A percentile compares a stretch with the other conserved stretches of the same genome.
Conservation (phyloP, 306 rosid genomes). For the Cicer chorassanicum region DNA sequence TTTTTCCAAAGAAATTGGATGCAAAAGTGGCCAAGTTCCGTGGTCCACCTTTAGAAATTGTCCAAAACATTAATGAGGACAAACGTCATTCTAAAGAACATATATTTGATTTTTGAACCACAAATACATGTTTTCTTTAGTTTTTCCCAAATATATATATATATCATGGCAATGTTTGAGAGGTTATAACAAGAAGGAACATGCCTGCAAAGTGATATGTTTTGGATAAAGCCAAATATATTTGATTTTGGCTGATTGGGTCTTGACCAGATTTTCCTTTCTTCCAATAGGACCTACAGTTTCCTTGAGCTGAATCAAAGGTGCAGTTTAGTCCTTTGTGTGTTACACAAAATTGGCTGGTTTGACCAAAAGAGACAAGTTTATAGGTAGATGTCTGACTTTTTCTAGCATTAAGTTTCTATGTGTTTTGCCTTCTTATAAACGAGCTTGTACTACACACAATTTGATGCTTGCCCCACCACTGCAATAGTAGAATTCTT, state of each 20-base stretch:
- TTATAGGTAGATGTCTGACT: neutral
- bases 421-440: neutral
- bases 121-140: no score
- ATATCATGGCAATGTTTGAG: no score
- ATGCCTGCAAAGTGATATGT: neutral
- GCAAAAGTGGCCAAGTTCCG: neutral
- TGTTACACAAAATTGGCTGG: neutral
- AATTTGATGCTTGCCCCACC: neutral
- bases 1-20: neutral
- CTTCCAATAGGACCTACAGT: neutral
- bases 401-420: neutral
- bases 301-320: neutral
- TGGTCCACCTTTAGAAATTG: no score
- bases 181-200: no score
- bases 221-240: neutral
- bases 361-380: neutral
- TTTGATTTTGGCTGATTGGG: conserved; percentile 3
- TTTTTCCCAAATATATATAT: no score
- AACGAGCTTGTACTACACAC: neutral
- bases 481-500: neutral
- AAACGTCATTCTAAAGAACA: no score
- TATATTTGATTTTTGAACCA: no score
- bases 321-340: neutral
- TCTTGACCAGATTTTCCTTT: neutral
- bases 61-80: no score